Conservation (phyloP, 129 eudicot genomes). For the Lactuca saligna region DNA sequence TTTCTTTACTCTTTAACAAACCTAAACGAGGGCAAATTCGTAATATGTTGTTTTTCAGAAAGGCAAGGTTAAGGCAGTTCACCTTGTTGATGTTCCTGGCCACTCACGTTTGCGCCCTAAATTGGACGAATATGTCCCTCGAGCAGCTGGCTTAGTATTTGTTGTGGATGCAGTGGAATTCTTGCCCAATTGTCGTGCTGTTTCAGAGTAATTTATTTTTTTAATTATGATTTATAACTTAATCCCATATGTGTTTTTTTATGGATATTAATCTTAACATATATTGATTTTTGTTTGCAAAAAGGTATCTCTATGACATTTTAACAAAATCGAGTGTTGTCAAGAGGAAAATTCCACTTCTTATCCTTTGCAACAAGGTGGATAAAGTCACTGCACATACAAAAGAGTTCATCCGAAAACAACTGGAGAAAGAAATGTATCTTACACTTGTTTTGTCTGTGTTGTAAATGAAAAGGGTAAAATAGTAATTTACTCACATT, state of each 20-base stretch:
- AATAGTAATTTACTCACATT: neutral
- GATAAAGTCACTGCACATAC: conserved; percentile 96
- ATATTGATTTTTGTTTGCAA: conserved; percentile 15
- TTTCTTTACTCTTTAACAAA: neutral
- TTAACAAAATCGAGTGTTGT: conserved; percentile 83
- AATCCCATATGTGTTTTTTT: neutral
- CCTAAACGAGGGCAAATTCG: neutral
- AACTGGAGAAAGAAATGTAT: conserved; percentile 93
- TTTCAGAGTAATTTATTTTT: conserved; percentile 57
- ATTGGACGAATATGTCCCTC: conserved; percentile 82
- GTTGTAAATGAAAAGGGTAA: neutral
- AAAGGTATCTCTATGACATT: conserved; percentile 90
- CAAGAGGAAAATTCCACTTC: conserved; percentile 76
- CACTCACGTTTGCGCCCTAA: conserved; percentile 85
- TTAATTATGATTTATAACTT: neutral
- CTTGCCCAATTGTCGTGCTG: conserved; percentile 73
- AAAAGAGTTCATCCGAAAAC: conserved; percentile 85
- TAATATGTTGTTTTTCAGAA: conserved; percentile 36
- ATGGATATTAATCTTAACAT: conserved; percentile 5
- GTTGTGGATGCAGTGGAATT: conserved; percentile 95
- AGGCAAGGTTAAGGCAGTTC: conserved; percentile 78
- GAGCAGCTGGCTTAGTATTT: conserved; percentile 80
- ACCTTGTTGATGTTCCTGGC: conserved; percentile 89
- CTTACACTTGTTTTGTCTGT: neutral
- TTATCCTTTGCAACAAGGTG: conserved; percentile 88